Evolutionary conservation across 2,329 filamentous ascomycete species (phyloP), one percentile per base, ranked within the genome.

Genomic region (Incumbomyces delicatus): DNA sequence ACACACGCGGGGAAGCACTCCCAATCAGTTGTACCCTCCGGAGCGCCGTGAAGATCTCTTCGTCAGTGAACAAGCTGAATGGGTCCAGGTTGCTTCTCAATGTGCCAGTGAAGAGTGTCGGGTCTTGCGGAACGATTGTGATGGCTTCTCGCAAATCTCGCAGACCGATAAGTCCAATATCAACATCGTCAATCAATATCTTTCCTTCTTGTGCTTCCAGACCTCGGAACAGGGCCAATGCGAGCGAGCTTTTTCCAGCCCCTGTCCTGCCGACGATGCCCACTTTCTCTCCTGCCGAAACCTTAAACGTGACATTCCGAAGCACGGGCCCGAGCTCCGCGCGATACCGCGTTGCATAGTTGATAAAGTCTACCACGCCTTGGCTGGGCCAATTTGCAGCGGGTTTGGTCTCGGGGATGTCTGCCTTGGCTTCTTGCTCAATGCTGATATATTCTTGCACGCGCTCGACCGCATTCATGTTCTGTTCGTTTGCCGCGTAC

Each of bases 401-500:
- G 6, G 92, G 92, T 22, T 87, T 77, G 53, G 80, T 85, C 49
- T 90, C 80, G 46, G 87, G 80, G 34, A 94, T 77, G 34, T 94
- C 72, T 1, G 85, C 74, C 0, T 77, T 72, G 1, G 92, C 89
- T 67, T 98, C 92, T 63, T 95, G 90, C 58, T 96, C 90, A 1
- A 98, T 85, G 37, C 96, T 87, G 31, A 96, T 77, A 61, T 96
- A 98, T 63, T 98, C 92, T 70, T 95, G 94, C 61, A 98, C 83
- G 60, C 92, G 86, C 68, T 98, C 92, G 41, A 96, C 89, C 2
- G 90, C 90, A 67, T 98, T 98, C 92, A 98, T 96, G 67, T 95
- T 96, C 66, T 98, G 92, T 68, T 98, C 92, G 60, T 96, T 95
- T 61, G 86, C 80, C 0, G 89, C 84, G 63, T 98, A 98, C 12